Base-by-base conservation (phyloP, 192 early-diverging fungal species). In the Rhizophagus sp. region DNA sequence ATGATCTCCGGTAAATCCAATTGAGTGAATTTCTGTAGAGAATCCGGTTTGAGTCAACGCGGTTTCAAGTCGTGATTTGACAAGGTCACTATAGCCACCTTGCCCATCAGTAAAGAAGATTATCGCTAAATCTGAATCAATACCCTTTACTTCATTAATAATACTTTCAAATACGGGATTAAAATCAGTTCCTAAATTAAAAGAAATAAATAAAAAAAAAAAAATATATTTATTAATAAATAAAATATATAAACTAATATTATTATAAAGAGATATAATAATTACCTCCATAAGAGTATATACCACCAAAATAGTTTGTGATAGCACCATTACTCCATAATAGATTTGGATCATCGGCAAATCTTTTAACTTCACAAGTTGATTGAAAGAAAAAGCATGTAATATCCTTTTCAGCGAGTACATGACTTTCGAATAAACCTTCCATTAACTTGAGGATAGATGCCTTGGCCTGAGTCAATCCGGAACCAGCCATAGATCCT, bases 101-200 rank as follows among this genome's bases (percentile, higher is more conserved):
- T 79, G 81, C 2, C 85, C 85, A 63, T 86, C 85, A 11, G 85
- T 86, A 57, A 86, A 80, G 78, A 86, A 84, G 72, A 86, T 84
- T 15, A 86, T 61, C 3, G 83, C 82, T 7, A 76, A 36, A 71
- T 82, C 80, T 1, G 78, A 71, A 30, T 84, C 80, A 15, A 73
- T 63, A 24, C 61, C 36, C 17, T 72, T 49, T 3, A 80, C 69
- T 10, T 79, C 47, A 0, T 62, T 36, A 44, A 81, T 34, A 12
- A 86, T 68, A 34, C 24, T 62, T 11, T 80, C 62, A 41, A 83
- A 86, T 22, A 84, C 85, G 17, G 68, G 50, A 9, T 49, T 79
- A 67, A 86, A 86, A 33, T 41, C 73, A 25, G 85, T 86, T 19
- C 85, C 85, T 85, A 57, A 41, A 62, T 41, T 24, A 64, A 36